A percentile compares a stretch with the other conserved stretches of the same genome.
Conservation (phyloP, 768 basidiomycete genomes). For the Boletus insuetus region DNA sequence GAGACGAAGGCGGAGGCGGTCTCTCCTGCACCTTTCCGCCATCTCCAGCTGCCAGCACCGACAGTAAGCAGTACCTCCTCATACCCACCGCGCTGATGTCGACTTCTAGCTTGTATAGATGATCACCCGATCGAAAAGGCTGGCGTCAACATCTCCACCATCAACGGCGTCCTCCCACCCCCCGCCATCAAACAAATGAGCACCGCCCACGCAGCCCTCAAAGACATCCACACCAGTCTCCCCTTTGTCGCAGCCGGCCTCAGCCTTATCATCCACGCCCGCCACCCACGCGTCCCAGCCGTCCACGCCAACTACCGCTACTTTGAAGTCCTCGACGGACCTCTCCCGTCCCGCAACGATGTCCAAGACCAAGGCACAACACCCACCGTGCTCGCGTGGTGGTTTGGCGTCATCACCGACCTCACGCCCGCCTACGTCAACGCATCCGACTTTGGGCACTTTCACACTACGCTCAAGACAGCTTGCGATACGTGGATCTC, state of each 20-base stretch:
- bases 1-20: slow-evolving; percentile 17
- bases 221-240: slow-evolving; percentile 10
- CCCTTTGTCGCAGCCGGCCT: slow-evolving; percentile 19
- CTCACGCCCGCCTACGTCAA: slow-evolving; percentile 42
- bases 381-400: slow-evolving; percentile 22
- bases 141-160: slow-evolving; percentile 19
- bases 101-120: too few species aligned
- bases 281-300: slow-evolving; percentile 19
- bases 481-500: slow-evolving; percentile 41
- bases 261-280: slow-evolving; percentile 23
- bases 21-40: slow-evolving; percentile 19
- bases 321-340: slow-evolving; percentile 20
- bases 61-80: background rate
- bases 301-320: slow-evolving; percentile 29
- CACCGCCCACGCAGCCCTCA: slow-evolving; percentile 16
- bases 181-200: slow-evolving; percentile 24
- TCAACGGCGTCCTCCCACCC: slow-evolving; percentile 16
- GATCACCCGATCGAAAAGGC: slow-evolving; percentile 22
- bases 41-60: too few species aligned
- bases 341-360: background rate
- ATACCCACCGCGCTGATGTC: background rate
- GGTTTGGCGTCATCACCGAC: slow-evolving; percentile 34
- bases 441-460: slow-evolving; percentile 44
- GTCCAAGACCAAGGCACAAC: background rate
- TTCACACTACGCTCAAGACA: slow-evolving; percentile 43